phyloP scores from a whole-genome alignment of 2,329 filamentous ascomycete genomes.

The Chaetomium olivaceum region DNA sequence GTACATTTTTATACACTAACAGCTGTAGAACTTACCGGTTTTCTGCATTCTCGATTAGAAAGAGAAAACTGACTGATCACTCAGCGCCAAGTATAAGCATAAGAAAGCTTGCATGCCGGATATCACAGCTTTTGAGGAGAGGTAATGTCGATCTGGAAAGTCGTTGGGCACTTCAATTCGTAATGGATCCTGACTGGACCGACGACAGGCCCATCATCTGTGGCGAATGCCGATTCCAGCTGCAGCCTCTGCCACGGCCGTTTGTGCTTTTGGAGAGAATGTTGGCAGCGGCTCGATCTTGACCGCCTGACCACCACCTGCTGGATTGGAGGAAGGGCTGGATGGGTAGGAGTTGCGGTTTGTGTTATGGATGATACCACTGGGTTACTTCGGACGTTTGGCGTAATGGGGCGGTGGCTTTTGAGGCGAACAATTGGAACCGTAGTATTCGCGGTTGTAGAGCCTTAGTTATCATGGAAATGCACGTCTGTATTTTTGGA shows the following conservation, averaged over 20 bases:
- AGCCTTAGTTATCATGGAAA: neutral
- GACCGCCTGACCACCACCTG: neutral
- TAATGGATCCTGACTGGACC: neutral
- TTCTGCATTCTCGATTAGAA: neutral
- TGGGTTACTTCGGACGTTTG: neutral
- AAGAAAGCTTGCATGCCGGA: neutral
- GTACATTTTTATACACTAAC: no score
- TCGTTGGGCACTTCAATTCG: neutral
- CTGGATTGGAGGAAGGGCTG: no score
- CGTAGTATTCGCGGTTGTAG: no score
- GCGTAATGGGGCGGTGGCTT: neutral
- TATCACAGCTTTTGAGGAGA: slow-evolving; percentile 19
- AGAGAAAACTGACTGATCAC: neutral
- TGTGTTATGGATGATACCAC: neutral
- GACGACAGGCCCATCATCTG: slow-evolving; percentile 4
- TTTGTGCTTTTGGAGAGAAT: neutral
- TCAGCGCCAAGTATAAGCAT: slow-evolving; percentile 8
- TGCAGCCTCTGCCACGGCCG: neutral
- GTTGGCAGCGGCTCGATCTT: neutral
- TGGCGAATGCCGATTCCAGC: slow-evolving; percentile 14
- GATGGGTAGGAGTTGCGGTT: neutral
- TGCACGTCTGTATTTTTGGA: no score
- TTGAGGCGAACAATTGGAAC: neutral
- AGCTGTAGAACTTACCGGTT: neutral
- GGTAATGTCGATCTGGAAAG: neutral